Evolutionary conservation across 1,284 basidiomycete genomes (phyloP), one percentile per base, ranked within the genome.

Genomic region (Trametes pubescens): DNA sequence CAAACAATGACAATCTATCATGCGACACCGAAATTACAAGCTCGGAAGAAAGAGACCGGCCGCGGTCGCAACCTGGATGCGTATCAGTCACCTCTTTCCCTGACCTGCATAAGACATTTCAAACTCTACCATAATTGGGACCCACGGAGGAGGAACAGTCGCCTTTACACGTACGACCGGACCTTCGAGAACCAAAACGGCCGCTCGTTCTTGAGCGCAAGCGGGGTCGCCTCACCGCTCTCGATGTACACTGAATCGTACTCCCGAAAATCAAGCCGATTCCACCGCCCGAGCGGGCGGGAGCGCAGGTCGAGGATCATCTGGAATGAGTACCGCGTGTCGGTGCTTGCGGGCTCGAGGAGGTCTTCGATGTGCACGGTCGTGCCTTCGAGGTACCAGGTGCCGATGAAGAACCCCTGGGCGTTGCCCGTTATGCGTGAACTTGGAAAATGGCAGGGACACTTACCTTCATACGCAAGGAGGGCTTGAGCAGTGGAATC

Each of bases 181-280:
- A 94, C 92, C 78, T 93, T 95, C 47, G 94, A 96, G 77, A 98
- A 98, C 88, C 93, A 95, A 76, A 95, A 98, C 26, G 94, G 88
- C 65, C 93, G 84, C 75, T 95, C 93, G 72, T 96, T 89, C 74
- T 92, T 93, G 70, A 96, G 80, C 9, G 86, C 82, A 51, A 97
- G 79, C 21, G 90, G 87, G 22, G 85, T 77, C 14, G 86, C 81
- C 76, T 96, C 94, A 2, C 93, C 94, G 22, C 86, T 93, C 49
- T 84, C 85, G 29, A 92, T 73, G 66, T 93, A 86, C 35, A 95
- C 85, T 0, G 89, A 90, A 63, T 90, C 84, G 75, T 97, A 97
- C 14, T 84, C 82, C 51, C 83, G 72, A 52, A 97, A 84, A 63
- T 94, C 89, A 65, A 98, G 82, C 73, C 88, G 92, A 78, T 98